These are phyloP conservation scores for Hymenochaete sp. DNA, from an alignment of 1,284 basidiomycete genomes.

Conservation along the genomic window DNA sequence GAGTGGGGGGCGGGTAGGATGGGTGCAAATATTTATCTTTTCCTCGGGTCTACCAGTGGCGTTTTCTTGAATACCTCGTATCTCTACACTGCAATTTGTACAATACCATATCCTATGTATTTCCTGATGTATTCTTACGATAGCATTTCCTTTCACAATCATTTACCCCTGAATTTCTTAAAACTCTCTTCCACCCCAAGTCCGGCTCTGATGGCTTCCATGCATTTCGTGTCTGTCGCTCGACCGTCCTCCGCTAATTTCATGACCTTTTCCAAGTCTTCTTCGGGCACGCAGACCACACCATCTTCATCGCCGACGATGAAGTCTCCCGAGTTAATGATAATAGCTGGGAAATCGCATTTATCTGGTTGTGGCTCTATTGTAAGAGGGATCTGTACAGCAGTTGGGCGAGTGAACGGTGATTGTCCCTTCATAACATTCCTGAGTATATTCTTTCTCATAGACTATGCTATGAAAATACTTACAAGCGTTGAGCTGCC, in stretches of 20 bases:
- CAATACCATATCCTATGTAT: too few relatives aligned
- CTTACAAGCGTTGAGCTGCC: slow-evolving; percentile 64
- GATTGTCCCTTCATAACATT: slow-evolving; percentile 53
- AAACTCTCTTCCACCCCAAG: slow-evolving; percentile 72
- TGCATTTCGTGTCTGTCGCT: slow-evolving; percentile 65
- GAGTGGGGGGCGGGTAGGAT: too few relatives aligned
- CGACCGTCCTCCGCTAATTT: slow-evolving; percentile 52
- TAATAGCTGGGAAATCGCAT: slow-evolving; percentile 31
- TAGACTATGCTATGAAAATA: background rate
- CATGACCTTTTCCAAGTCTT: slow-evolving; percentile 49
- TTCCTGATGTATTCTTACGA: too few relatives aligned
- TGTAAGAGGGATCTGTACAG: slow-evolving; percentile 64
- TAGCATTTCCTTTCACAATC: too few relatives aligned
- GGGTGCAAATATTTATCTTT: too few relatives aligned
- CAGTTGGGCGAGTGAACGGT: slow-evolving; percentile 78
- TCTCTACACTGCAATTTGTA: background rate
- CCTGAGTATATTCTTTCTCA: background rate
- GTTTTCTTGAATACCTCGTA: background rate
- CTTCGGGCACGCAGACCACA: slow-evolving; percentile 72
- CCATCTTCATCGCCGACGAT: slow-evolving; percentile 86
- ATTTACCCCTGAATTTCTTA: slow-evolving; percentile 63
- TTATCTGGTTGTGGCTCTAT: slow-evolving; percentile 37
- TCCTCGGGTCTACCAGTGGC: background rate
- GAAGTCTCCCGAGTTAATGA: slow-evolving; percentile 72
- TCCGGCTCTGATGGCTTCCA: slow-evolving; percentile 71